Percentiles rank a stretch among this genome's conserved stretches.
phyloP scores from a whole-genome alignment of 495 filamentous ascomycete genomes.

The Penicillium dipodomyicola region DNA sequence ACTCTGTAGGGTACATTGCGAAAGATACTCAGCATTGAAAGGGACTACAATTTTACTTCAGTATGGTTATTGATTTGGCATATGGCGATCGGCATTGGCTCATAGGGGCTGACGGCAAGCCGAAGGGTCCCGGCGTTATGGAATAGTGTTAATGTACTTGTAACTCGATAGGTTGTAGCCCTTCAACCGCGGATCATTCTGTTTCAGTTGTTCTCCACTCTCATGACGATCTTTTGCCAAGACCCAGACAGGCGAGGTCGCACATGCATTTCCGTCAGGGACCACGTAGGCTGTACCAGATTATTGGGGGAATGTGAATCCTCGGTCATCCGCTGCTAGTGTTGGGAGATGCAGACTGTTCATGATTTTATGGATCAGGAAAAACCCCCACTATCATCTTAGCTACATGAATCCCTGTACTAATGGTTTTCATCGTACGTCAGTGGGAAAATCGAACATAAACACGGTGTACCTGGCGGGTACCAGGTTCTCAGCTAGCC shows the following conservation, averaged over 20 bases:
- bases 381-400: neutral
- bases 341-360: neutral
- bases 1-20: conserved; percentile 28
- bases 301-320: neutral
- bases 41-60: conserved; percentile 9
- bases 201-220: conserved; percentile 31
- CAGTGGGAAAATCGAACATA: neutral
- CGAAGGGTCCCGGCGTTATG: conserved; percentile 23
- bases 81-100: conserved; percentile 3
- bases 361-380: neutral
- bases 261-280: conserved; percentile 14
- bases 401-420: neutral
- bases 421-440: neutral
- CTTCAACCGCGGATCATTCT: conserved; percentile 23
- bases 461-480: conserved; percentile 8
- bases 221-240: conserved; percentile 24
- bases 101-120: conserved; percentile 5
- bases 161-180: conserved; percentile 7
- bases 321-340: neutral
- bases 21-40: neutral
- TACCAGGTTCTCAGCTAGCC: neutral
- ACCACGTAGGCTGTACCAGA: conserved; percentile 12
- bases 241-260: conserved; percentile 15
- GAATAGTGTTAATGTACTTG: conserved; percentile 10
- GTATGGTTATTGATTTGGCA: conserved; percentile 14